Conservation (phyloP, 1,284 basidiomycete species). For the Trichosporon asahii region DNA sequence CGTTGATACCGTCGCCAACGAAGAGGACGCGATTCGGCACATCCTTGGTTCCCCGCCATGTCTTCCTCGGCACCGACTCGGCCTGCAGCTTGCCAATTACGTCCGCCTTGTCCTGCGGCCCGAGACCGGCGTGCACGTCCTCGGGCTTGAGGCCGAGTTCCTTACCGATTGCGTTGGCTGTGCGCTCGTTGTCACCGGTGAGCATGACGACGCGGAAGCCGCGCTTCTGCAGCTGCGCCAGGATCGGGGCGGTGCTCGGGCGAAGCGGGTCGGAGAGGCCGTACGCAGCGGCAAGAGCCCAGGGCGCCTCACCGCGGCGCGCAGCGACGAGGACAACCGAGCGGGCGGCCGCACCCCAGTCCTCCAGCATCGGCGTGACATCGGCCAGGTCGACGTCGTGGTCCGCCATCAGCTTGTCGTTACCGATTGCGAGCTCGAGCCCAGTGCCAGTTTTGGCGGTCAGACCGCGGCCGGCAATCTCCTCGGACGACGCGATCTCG, state of each 20-base stretch:
- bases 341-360: slow-evolving; percentile 67
- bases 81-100: slow-evolving; percentile 18
- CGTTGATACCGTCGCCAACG: slow-evolving; percentile 99
- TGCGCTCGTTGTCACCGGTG: slow-evolving; percentile 80
- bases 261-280: slow-evolving; percentile 83
- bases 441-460: slow-evolving; percentile 64
- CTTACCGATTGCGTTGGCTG: slow-evolving; percentile 78
- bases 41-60: slow-evolving; percentile 55
- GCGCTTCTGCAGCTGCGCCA: slow-evolving; percentile 72
- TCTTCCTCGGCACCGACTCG: neutral
- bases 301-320: slow-evolving; percentile 53
- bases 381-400: slow-evolving; percentile 33
- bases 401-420: slow-evolving; percentile 21
- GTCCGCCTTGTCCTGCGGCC: slow-evolving; percentile 81
- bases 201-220: slow-evolving; percentile 86
- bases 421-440: slow-evolving; percentile 59
- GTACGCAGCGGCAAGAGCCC: slow-evolving; percentile 47
- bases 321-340: slow-evolving; percentile 81
- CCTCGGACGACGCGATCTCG: slow-evolving; percentile 60
- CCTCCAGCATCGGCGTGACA: slow-evolving; percentile 59
- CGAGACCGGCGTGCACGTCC: slow-evolving; percentile 82
- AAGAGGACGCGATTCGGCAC: slow-evolving; percentile 74
- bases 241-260: slow-evolving; percentile 71
- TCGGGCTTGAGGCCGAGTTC: slow-evolving; percentile 76
- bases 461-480: slow-evolving; percentile 84